Evolutionary conservation across 371 early-diverging fungal species (phyloP), one percentile per base, ranked within the genome.

Genomic region (Mucor racemosus): DNA sequence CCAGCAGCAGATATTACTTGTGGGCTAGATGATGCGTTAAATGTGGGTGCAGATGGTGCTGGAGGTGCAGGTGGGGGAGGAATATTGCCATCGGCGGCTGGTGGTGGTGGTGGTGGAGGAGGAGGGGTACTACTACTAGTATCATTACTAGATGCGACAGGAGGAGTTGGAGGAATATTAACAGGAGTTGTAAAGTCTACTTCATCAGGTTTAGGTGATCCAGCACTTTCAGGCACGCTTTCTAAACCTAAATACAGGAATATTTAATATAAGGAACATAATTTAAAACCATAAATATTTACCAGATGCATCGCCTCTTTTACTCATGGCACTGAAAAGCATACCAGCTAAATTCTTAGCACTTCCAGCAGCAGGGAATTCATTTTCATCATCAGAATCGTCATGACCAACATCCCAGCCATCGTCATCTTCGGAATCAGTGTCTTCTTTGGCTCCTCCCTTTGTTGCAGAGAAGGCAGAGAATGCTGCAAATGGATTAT

Each of bases 321-420:
- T 68, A 48, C 73, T 71, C 68, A 80, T 75, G 10, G 76, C 80
- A 65, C 69, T 73, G 58, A 82, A 82, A 19, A 82, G 60, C 62
- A 67, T 74, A 36, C 79, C 77, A 36, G 83, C 83, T 41, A 82
- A 63, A 33, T 80, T 80, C 59, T 80, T 82, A 9, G 83, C 83
- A 59, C 79, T 80, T 33, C 83, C 83, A 33, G 83, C 83, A 58
- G 83, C 83, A 65, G 83, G 83, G 64, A 81, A 81, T 41, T 81
- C 79, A 10, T 70, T 64, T 62, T 82, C 80, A 58, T 82, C 76
- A 31, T 80, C 79, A 5, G 76, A 74, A 54, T 76, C 77, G 38
- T 79, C 73, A 50, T 77, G 63, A 14, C 66, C 72, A 26, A 26
- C 26, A 61, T 65, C 76, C 55, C 75, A 78, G 76, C 80, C 78